Evolutionary conservation across 1,139 yeast species (phyloP).

Genomic region (Blastobotrys petasosporus): DNA sequence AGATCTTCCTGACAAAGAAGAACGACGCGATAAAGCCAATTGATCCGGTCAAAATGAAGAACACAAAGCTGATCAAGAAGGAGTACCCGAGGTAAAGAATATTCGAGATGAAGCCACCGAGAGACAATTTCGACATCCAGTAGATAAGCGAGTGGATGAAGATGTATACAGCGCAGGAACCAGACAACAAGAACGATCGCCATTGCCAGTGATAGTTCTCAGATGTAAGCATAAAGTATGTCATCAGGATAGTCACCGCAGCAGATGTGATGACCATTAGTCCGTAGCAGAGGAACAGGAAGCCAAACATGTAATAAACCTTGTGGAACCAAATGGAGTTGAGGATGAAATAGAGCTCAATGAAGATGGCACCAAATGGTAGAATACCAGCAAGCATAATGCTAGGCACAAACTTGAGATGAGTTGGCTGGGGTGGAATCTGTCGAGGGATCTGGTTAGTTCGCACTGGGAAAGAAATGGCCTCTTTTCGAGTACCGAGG

Average conservation of each 20-base stretch:
- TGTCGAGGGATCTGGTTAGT: slow-evolving; percentile 92
- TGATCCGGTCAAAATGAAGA: slow-evolving; percentile 81
- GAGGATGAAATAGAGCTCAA: slow-evolving; percentile 83
- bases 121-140: slow-evolving; percentile 44
- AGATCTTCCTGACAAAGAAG: slow-evolving; percentile 71
- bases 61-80: slow-evolving; percentile 57
- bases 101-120: slow-evolving; percentile 72
- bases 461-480: slow-evolving; percentile 66
- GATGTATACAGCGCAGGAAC: slow-evolving; percentile 81
- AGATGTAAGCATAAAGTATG: slow-evolving; percentile 78
- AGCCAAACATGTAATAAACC: slow-evolving; percentile 96
- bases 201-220: slow-evolving; percentile 98
- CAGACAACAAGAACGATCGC: slow-evolving; percentile 84
- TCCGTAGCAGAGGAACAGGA: slow-evolving; percentile 78
- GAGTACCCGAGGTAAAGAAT: slow-evolving; percentile 87
- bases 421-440: slow-evolving; percentile 87
- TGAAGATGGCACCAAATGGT: slow-evolving; percentile 93
- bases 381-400: slow-evolving; percentile 78
- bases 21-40: slow-evolving; percentile 76
- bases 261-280: slow-evolving; percentile 79
- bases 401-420: slow-evolving; percentile 60
- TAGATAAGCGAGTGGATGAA: slow-evolving; percentile 72
- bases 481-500: slow-evolving; percentile 60
- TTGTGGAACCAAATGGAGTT: slow-evolving; percentile 92
- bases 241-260: slow-evolving; percentile 71